Evolutionary conservation across 495 filamentous ascomycete species (phyloP).

Genomic region (Hypoxylon intermedium): DNA sequence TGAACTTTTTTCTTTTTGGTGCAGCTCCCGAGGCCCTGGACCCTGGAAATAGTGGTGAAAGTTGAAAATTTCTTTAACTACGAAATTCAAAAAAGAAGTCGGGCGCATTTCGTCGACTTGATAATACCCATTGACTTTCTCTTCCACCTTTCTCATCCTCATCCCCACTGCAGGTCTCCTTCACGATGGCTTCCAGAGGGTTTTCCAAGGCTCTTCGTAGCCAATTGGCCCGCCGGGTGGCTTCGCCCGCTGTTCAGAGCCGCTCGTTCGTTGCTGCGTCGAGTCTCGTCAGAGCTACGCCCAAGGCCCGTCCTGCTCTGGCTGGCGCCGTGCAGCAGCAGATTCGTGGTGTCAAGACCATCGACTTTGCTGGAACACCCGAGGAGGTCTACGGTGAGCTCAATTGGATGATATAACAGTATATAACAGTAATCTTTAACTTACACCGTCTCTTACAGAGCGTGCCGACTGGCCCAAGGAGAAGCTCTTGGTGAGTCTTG

Average conservation of each 20-base stretch:
- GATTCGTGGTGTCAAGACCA: slow-evolving; percentile 79
- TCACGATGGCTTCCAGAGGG: slow-evolving; percentile 85
- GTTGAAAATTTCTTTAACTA: slow-evolving; percentile 17
- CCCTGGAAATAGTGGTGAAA: slow-evolving; percentile 24
- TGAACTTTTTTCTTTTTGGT: not conserved
- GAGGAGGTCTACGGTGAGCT: slow-evolving; percentile 87
- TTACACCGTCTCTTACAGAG: slow-evolving; percentile 62
- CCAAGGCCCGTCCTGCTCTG: slow-evolving; percentile 60
- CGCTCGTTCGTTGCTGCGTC: slow-evolving; percentile 74
- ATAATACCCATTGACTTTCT: slow-evolving; percentile 27
- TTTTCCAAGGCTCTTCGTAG: slow-evolving; percentile 82
- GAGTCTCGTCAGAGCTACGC: slow-evolving; percentile 62
- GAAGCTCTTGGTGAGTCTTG: slow-evolving; percentile 82
- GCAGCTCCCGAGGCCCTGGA: slow-evolving; percentile 29
- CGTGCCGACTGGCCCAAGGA: slow-evolving; percentile 97
- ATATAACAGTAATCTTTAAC: slow-evolving; percentile 7
- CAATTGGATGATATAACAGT: slow-evolving; percentile 1
- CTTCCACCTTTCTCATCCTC: slow-evolving; percentile 33
- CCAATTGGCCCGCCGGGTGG: slow-evolving; percentile 75
- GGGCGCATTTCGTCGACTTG: slow-evolving; percentile 2
- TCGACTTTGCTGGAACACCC: slow-evolving; percentile 92
- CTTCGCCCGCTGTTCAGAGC: slow-evolving; percentile 68
- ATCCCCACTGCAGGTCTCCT: slow-evolving; percentile 44
- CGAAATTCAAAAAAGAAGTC: not conserved
- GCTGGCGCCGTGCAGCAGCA: slow-evolving; percentile 64